These are phyloP conservation scores for Chlorella sp. DNA, from an alignment of 139 green algal genomes.

Conservation along the genomic window DNA sequence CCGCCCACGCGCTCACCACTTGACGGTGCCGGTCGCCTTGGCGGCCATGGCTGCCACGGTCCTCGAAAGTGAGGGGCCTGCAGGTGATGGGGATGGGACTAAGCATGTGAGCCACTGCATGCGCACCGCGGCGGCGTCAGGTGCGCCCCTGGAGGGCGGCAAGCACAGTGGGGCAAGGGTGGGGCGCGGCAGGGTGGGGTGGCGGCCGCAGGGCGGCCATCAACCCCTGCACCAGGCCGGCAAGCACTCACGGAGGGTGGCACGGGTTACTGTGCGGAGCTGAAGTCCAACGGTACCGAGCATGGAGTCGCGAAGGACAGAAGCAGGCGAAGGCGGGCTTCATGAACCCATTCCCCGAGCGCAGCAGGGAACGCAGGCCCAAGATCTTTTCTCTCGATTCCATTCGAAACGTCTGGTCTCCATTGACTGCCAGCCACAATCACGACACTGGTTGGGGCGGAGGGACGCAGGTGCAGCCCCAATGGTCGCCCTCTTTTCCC, in stretches of 20 bases:
- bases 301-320: not conserved
- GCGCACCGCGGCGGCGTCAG: not conserved
- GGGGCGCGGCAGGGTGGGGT: not conserved
- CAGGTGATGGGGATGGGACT: not conserved
- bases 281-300: not conserved
- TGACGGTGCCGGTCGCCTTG: constrained; percentile 69
- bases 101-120: no score
- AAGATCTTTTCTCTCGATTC: not conserved
- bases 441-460: no score
- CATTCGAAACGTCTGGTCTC: not conserved
- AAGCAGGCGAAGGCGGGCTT: not conserved
- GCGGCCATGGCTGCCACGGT: constrained; percentile 37
- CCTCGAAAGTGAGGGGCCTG: not conserved
- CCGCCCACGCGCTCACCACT: constrained; percentile 52
- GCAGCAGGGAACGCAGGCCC: no score
- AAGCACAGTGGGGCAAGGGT: not conserved
- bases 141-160: no score
- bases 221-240: not conserved
- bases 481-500: no score
- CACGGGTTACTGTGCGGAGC: no score
- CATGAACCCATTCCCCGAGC: not conserved
- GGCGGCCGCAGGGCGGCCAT: not conserved
- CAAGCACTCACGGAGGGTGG: not conserved
- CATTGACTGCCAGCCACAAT: no score
- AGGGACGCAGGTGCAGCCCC: no score